Conservation (phyloP, 129 eudicot genomes). For the Scalesia atractyloides region DNA sequence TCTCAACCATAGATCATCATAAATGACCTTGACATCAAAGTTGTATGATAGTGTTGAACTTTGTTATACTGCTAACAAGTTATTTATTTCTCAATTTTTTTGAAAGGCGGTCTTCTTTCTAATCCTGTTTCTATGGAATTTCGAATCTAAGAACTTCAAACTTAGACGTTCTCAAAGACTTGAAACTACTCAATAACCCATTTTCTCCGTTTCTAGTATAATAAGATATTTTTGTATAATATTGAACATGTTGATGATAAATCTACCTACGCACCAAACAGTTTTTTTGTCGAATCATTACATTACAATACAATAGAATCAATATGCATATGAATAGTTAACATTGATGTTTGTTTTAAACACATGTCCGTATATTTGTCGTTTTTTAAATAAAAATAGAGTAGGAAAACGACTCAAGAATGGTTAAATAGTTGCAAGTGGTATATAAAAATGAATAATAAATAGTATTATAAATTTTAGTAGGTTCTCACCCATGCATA, state of each 20-base stretch:
- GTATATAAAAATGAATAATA: not conserved
- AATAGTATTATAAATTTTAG: not conserved
- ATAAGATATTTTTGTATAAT: not conserved
- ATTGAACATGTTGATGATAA: not conserved
- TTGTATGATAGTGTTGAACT: no score
- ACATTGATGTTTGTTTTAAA: not conserved
- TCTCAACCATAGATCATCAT: no score
- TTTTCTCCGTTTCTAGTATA: no score
- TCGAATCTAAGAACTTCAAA: no score
- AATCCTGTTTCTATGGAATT: no score
- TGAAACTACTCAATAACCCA: no score
- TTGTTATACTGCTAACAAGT: no score
- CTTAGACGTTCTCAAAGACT: no score
- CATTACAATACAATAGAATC: no score
- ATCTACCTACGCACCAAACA: not conserved
- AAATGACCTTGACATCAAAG: no score
- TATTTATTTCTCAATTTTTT: no score
- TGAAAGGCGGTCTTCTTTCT: no score
- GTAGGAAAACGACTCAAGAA: not conserved
- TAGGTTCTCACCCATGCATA: not conserved
- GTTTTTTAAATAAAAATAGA: not conserved
- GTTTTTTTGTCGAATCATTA: not conserved
- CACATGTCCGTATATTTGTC: not conserved
- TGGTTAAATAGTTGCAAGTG: slow-evolving; percentile 10
- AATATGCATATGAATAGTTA: not conserved